Evolutionary conservation across 2,329 filamentous ascomycete species (phyloP).

Genomic region (Fonsecaea pugnacius): DNA sequence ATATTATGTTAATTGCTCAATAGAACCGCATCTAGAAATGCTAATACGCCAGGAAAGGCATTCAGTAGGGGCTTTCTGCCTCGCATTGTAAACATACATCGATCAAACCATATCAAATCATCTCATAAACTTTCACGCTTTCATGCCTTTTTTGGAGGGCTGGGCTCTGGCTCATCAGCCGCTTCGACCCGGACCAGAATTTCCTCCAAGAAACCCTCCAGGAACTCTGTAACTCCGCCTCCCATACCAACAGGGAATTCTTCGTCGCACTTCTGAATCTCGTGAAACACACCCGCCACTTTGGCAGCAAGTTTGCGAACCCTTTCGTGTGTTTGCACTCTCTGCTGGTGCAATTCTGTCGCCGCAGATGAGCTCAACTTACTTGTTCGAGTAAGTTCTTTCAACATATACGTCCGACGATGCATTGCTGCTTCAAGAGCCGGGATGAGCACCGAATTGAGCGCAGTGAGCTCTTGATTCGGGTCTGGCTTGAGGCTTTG

Average conservation of each 20-base stretch:
- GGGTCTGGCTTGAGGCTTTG: slow-evolving; percentile 47
- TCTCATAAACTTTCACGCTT: slow-evolving; percentile 3
- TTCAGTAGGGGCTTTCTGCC: background rate
- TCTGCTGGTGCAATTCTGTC: slow-evolving; percentile 61
- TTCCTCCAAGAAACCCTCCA: slow-evolving; percentile 93
- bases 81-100: slow-evolving; percentile 15
- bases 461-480: slow-evolving; percentile 77
- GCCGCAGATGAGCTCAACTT: slow-evolving; percentile 41
- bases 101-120: slow-evolving; percentile 8
- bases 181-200: slow-evolving; percentile 90
- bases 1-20: background rate
- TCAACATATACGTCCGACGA: slow-evolving; percentile 67
- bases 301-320: slow-evolving; percentile 81
- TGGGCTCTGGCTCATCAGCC: slow-evolving; percentile 63
- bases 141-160: slow-evolving; percentile 25
- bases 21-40: background rate
- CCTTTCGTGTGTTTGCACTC: slow-evolving; percentile 80
- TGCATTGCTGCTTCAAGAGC: slow-evolving; percentile 89
- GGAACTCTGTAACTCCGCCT: slow-evolving; percentile 80
- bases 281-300: slow-evolving; percentile 78
- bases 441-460: slow-evolving; percentile 89
- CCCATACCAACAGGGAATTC: slow-evolving; percentile 91
- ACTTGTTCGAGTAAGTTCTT: slow-evolving; percentile 43
- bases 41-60: background rate
- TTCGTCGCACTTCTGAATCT: slow-evolving; percentile 87